These are phyloP conservation scores for Cladophialophora carrionii DNA, from an alignment of 2,329 filamentous ascomycete genomes.

Conservation along the genomic window DNA sequence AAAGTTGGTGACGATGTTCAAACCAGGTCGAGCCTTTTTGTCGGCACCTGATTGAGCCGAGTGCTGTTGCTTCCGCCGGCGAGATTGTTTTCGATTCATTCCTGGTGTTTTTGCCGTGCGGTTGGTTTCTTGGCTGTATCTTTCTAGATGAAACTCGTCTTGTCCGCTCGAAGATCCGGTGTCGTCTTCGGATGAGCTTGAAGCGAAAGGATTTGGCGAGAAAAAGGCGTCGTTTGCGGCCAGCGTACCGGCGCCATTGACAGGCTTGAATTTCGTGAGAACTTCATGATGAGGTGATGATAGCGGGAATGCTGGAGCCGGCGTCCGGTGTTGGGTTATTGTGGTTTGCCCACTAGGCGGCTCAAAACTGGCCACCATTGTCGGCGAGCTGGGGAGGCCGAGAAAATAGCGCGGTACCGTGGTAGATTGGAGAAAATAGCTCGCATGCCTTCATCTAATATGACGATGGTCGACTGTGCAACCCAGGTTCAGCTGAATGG, in stretches of 20 bases:
- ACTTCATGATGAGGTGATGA: conserved; percentile 23
- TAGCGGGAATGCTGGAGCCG: conserved; percentile 17
- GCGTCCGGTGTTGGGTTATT: background rate
- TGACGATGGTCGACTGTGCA: background rate
- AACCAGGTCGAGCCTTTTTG: conserved; percentile 43
- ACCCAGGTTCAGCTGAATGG: background rate
- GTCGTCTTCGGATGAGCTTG: conserved; percentile 29
- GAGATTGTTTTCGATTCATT: conserved; percentile 8
- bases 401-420: conserved; percentile 1
- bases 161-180: conserved; percentile 33
- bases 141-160: conserved; percentile 38
- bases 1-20: conserved; percentile 52
- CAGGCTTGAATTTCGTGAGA: conserved; percentile 24
- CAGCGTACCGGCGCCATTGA: conserved; percentile 12
- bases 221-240: conserved; percentile 20
- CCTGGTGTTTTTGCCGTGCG: conserved; percentile 1
- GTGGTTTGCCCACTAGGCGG: background rate
- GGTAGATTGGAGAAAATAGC: background rate
- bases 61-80: conserved; percentile 10
- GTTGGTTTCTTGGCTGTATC: conserved; percentile 32
- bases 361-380: conserved; percentile 25
- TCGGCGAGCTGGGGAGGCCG: background rate
- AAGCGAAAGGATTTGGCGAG: conserved; percentile 23
- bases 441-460: conserved; percentile 9
- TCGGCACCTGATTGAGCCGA: conserved; percentile 3